Percentiles rank a stretch among this genome's conserved stretches.
phyloP scores from a whole-genome alignment of 2,329 filamentous ascomycete species.

The Colletotrichum sidae region DNA sequence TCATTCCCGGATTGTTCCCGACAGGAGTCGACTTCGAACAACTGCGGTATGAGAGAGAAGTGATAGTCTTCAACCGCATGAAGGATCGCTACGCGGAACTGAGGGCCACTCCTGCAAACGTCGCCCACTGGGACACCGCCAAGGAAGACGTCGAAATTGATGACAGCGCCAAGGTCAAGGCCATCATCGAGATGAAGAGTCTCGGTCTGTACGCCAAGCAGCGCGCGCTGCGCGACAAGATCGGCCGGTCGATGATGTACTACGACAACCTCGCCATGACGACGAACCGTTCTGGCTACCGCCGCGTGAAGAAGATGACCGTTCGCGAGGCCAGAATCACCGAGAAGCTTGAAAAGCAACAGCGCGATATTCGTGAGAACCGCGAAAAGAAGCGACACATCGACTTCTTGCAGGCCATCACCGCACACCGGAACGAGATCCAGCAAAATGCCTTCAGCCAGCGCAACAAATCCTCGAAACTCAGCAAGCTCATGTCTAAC shows the following conservation, averaged over 20 bases:
- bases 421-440: slow-evolving; percentile 84
- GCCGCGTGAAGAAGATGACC: slow-evolving; percentile 97
- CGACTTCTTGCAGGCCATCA: slow-evolving; percentile 90
- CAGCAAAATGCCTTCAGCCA: slow-evolving; percentile 74
- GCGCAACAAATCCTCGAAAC: slow-evolving; percentile 82
- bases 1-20: slow-evolving; percentile 90
- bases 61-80: slow-evolving; percentile 90
- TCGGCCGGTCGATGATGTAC: slow-evolving; percentile 92
- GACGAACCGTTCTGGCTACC: slow-evolving; percentile 89
- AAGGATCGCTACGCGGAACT: slow-evolving; percentile 86
- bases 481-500: slow-evolving; percentile 87
- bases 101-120: slow-evolving; percentile 84
- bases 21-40: slow-evolving; percentile 89
- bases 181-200: slow-evolving; percentile 95
- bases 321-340: slow-evolving; percentile 95
- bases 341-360: slow-evolving; percentile 98
- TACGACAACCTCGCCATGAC: slow-evolving; percentile 98
- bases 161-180: slow-evolving; percentile 86
- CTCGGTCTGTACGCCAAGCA: slow-evolving; percentile 91
- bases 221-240: slow-evolving; percentile 83
- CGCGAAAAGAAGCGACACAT: slow-evolving; percentile 98
- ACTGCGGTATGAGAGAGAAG: slow-evolving; percentile 86
- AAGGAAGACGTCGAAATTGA: slow-evolving; percentile 77
- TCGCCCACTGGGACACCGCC: slow-evolving; percentile 87
- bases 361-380: slow-evolving; percentile 93